Base-by-base conservation (phyloP, 495 filamentous ascomycete genomes). In the Amphirosellinia nigrospora region DNA sequence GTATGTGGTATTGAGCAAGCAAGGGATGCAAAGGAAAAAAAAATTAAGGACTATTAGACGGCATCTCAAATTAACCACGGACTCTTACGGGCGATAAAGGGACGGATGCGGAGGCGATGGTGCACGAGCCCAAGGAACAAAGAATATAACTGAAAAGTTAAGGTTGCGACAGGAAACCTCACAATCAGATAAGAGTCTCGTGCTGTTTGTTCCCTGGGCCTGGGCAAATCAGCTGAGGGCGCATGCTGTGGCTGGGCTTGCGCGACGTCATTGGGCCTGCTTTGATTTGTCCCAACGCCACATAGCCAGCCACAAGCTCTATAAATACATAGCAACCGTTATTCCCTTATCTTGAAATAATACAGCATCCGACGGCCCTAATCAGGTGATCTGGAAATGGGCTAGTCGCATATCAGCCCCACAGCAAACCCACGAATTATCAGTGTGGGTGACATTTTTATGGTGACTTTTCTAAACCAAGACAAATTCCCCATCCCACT, bases 331-430 rank as follows among this genome's bases (percentile, higher is more conserved):
- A n/a, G n/a, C n/a, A n/a, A n/a, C n/a, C n/a, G n/a, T n/a, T n/a
- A n/a, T n/a, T n/a, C n/a, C n/a, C n/a, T n/a, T n/a, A n/a, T n/a
- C n/a, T n/a, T n/a, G n/a, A n/a, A n/a, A n/a, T n/a, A n/a, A n/a
- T n/a, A n/a, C n/a, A n/a, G 19, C 6, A 21, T 16, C 8, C 32
- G 1, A n/a, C 16, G 70, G 72, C 76, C 76, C 76, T 78, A 78
- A 78, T 78, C 76, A 78, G 74, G 76, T 76, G 74, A 78, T 78
- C 70, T 45, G 26, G 59, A 70, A 70, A 53, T 34, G 43, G 11
- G 65, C 39, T 69, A 68, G 58, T 39, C 30, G 53, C 34, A 64
- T 59, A 56, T 41, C 50, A 55, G 52, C 60, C 69, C 76, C 76
- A 76, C 76, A 68, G 52, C 52, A 21, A 34, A 43, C 69, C 61